Base-by-base conservation (phyloP, 164 flowering plant species). In the Vitis riparia region DNA sequence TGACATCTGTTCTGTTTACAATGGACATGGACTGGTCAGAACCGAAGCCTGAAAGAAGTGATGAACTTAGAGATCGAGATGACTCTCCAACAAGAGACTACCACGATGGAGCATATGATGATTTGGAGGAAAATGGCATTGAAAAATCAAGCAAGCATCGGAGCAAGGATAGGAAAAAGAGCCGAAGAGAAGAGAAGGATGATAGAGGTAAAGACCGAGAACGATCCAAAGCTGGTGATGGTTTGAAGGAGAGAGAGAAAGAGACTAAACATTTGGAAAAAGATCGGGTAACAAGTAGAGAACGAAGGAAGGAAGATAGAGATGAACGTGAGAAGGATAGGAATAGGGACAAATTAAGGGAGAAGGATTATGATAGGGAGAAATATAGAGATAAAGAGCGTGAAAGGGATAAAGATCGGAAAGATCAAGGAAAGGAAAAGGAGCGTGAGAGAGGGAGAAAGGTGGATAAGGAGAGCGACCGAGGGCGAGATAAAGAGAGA, bases 121-220 rank as follows among this genome's bases (percentile, higher is more conserved):
- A 70, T 61, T 48, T 66, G 9, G 82, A 74, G 23, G 83, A 75
- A 59, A 71, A 69, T 37, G 84, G 59, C 6, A 57, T 8, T 15
- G 86, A 80, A 52, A 77, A 76, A 72, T 69, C 73, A 1, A 79
- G 78, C 56, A 83, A 73, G 77, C 82, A 80, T 66, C 77, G 87
- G 30, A 83, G 83, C 68, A 88, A 84, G 80, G 91, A 91, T 55
- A 73, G 79, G 70, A 85, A 80, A 75, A 89, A 82, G 81, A 82
- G 76, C 15, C 78, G 83, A 11, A 79, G 83, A 61, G 97, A 86
- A 59, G 92, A 87, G 37, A 86, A 80, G 78, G 90, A 87, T 51
- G 81, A 82, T 48, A 76, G 77, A 63, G 78, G 81, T 67, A 82
- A 74, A 73, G 90, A 87, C 63, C 77, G 76, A 65, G 89, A 83